phyloP scores from a whole-genome alignment of 176 grass and related monocot genomes.

The Hordeum marinum region DNA sequence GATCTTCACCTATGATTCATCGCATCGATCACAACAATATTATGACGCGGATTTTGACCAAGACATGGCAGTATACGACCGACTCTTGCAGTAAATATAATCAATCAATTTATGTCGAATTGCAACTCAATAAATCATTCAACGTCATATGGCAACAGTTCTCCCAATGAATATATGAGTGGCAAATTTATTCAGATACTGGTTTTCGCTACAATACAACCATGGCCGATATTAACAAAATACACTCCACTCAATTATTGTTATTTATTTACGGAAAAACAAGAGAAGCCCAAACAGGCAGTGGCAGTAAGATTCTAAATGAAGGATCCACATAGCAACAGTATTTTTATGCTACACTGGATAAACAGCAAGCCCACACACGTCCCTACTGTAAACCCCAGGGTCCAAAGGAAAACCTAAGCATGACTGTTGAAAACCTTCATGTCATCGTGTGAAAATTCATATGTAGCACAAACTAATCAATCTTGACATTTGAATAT shows the following conservation, averaged over 20 bases:
- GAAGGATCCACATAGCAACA: not conserved
- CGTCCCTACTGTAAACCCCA: not conserved
- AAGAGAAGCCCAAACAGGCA: constrained; percentile 11
- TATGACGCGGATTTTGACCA: no score
- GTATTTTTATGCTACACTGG: constrained; percentile 15
- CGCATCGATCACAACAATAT: no score
- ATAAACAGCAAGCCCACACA: not conserved
- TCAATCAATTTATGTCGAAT: not conserved
- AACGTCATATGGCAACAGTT: not conserved
- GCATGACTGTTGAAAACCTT: not conserved
- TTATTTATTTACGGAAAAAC: constrained; percentile 23
- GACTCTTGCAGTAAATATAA: no score
- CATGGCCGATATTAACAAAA: not conserved
- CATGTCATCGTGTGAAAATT: not conserved
- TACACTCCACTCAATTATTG: constrained; percentile 16
- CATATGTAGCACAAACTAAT: constrained; percentile 39
- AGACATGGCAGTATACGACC: no score
- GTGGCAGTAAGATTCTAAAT: not conserved
- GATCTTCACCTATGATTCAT: no score
- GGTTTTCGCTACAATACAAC: constrained; percentile 19
- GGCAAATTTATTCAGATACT: not conserved
- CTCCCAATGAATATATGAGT: not conserved
- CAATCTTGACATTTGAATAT: constrained; percentile 94
- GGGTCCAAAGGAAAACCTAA: not conserved
- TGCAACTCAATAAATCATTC: no score